Percentiles rank a stretch among this genome's conserved stretches.
phyloP scores from a whole-genome alignment of 148 eudicot species.

The Euryodendron excelsum region DNA sequence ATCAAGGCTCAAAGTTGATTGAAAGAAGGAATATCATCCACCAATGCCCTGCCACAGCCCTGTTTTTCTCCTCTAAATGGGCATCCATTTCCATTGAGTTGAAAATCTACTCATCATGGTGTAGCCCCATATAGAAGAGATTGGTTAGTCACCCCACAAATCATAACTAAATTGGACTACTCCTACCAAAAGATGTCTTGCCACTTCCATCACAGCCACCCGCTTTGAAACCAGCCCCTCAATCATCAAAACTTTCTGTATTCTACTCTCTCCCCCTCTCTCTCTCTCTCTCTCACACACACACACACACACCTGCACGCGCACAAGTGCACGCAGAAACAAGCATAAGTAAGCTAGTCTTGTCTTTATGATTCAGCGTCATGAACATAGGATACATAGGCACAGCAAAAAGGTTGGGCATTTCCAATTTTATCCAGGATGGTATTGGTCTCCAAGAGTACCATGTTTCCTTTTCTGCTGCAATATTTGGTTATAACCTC shows the following conservation, averaged over 20 bases:
- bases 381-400: conserved; percentile 6
- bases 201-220: conserved; percentile 2
- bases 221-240: neutral
- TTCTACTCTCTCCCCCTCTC: no score
- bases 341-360: neutral
- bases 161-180: conserved; percentile 13
- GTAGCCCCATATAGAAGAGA: no score
- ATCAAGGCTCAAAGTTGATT: neutral
- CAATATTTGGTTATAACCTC: conserved; percentile 3
- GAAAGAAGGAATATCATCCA: conserved; percentile 10
- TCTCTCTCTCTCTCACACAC: neutral
- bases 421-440: conserved; percentile 3
- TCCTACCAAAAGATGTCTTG: neutral
- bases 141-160: neutral
- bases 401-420: neutral
- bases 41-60: neutral
- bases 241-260: neutral
- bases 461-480: conserved; percentile 10
- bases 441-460: conserved; percentile 18
- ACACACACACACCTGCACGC: no score
- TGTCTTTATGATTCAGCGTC: neutral
- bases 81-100: conserved; percentile 14
- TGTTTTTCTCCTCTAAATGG: conserved; percentile 5
- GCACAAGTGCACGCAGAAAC: no score
- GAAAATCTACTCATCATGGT: conserved; percentile 14